Evolutionary conservation across 2,329 filamentous ascomycete genomes (phyloP), one percentile per base, ranked within the genome.

Genomic region (Plenodomus biglobosus): DNA sequence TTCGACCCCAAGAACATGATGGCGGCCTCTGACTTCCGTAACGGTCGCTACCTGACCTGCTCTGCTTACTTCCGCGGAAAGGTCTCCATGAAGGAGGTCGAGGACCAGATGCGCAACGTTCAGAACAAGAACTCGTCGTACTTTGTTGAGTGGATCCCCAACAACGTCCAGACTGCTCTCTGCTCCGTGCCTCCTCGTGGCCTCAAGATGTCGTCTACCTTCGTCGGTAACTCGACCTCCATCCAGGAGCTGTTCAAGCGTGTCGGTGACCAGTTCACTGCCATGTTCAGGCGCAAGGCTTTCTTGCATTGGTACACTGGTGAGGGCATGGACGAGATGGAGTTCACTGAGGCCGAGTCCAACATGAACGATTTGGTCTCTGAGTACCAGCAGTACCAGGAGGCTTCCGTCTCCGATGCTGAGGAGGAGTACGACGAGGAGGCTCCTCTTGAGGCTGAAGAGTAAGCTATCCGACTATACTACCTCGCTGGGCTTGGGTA

Each of bases 1-100:
- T 99, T 95, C 83, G 94, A 99, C 83, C 92, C 94, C 72, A 99
- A 97, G 91, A 99, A 99, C 87, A 99, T 99, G 92, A 99, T 99
- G 94, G 94, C 94, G 80, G 94, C 94, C 61, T 95, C 92, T 59
- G 94, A 99, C 82, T 99, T 99, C 91, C 90, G 94, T 72, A 99
- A 97, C 78, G 94, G 94, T 77, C 94, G 94, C 72, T 99, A 99
- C 84, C 86, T 99, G 73, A 99, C 94, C 67, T 99, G 94, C 87
- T 97, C 88, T 76, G 92, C 94, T 75, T 96, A 99, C 80, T 99
- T 99, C 90, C 94, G 94, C 78, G 94, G 94, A 73, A 96, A 96
- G 84, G 90, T 99, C 75, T 95, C 92, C 75, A 97, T 97, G 94
- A 97, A 97, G 86, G 94, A 99, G 82, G 94, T 99, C 57, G 94